A percentile compares a stretch with the other conserved stretches of the same genome.
These are phyloP conservation scores for Plasmodium yoelii DNA, from an alignment of 169 alveolate genomes.

Conservation along the genomic window DNA sequence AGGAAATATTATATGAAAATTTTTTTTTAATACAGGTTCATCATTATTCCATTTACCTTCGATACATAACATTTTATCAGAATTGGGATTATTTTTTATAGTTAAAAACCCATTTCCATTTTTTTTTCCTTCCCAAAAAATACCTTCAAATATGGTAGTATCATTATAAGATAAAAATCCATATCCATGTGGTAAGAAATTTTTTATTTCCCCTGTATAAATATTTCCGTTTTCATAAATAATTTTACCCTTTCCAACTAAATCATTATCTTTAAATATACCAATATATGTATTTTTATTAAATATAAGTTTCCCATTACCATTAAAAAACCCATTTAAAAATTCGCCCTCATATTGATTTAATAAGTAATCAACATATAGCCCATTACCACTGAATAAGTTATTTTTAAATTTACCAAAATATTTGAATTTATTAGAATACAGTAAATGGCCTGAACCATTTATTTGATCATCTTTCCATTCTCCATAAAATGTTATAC, in stretches of 20 bases:
- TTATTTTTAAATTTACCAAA: constrained; percentile 74
- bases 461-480: constrained; percentile 73
- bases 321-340: constrained; percentile 64
- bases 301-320: constrained; percentile 75
- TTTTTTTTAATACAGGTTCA: constrained; percentile 57
- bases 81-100: constrained; percentile 20
- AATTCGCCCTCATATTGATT: constrained; percentile 76
- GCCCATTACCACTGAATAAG: constrained; percentile 47
- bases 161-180: constrained; percentile 65
- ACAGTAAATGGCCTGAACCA: constrained; percentile 70
- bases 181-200: constrained; percentile 72
- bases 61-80: constrained; percentile 25
- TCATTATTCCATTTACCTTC: constrained; percentile 74
- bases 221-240: constrained; percentile 53
- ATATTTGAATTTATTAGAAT: constrained; percentile 58
- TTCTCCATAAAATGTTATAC: constrained; percentile 69
- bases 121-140: constrained; percentile 65
- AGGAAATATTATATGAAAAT: constrained; percentile 53
- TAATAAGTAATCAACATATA: constrained; percentile 61
- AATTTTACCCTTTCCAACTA: constrained; percentile 73
- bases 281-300: constrained; percentile 67
- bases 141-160: constrained; percentile 50
- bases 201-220: constrained; percentile 69
- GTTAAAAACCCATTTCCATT: constrained; percentile 74
- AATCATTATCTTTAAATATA: constrained; percentile 63